Conservation (phyloP, 495 filamentous ascomycete species). For the Lepraria neglecta region DNA sequence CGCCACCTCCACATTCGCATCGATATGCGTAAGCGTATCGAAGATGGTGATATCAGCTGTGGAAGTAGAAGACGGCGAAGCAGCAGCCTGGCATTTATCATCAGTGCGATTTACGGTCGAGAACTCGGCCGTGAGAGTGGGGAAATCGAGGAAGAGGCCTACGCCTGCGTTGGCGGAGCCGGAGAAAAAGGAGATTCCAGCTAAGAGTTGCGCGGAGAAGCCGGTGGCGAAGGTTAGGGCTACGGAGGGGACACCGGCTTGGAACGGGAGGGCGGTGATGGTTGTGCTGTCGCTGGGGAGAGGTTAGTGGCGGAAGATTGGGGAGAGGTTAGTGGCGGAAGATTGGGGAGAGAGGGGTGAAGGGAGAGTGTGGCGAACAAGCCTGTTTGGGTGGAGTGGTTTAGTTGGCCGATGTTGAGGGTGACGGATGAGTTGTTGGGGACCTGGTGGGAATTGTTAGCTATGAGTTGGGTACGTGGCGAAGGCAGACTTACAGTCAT, state of each 20-base stretch:
- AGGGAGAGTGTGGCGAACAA: conserved; percentile 25
- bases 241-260: conserved; percentile 20
- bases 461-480: conserved; percentile 17
- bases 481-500: conserved; percentile 21
- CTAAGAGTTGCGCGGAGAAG: conserved; percentile 30
- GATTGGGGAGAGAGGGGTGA: neutral
- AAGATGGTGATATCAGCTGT: no score
- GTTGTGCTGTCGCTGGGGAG: conserved; percentile 23
- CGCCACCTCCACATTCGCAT: no score
- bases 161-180: conserved; percentile 22
- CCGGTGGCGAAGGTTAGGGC: conserved; percentile 25
- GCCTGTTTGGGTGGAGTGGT: conserved; percentile 27
- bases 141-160: conserved; percentile 28
- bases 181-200: conserved; percentile 26
- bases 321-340: neutral
- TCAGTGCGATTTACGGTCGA: neutral
- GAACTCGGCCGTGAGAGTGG: conserved; percentile 26
- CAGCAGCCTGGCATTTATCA: no score
- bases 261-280: conserved; percentile 29
- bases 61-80: no score
- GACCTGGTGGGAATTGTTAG: conserved; percentile 26
- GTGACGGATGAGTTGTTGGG: conserved; percentile 30
- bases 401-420: conserved; percentile 25
- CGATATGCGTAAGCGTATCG: no score
- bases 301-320: neutral